Evolutionary conservation across 2,329 filamentous ascomycete species (phyloP), one percentile per base, ranked within the genome.

Genomic region (Fusarium decemcellulare): DNA sequence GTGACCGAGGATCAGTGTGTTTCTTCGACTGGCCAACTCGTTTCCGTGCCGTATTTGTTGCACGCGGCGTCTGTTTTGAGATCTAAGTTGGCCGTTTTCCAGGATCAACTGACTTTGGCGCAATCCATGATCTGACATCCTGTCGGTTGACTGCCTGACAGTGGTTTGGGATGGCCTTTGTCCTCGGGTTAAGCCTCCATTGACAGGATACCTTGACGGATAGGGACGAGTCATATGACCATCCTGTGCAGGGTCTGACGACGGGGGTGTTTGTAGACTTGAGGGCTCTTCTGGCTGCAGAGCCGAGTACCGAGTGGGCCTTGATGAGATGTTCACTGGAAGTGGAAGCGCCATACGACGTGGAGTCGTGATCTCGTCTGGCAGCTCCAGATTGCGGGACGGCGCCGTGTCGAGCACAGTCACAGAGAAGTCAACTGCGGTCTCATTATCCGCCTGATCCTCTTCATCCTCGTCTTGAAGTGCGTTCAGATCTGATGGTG

Each of bases 231-330:
- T 52, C 12, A 30, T 37, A 27, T 64, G 53, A 27, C 63, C 65
- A 15, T 36, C 27, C 40, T 59, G 59, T 12, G 53, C 50, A n/a
- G 64, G 67, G 27, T 71, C 65, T 15, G 76, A 75, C 2, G 72
- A 68, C 12, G 76, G 76, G 37, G 76, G 75, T 14, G 76, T 77
- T 52, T 63, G 70, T 39, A 74, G 47, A 29, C 58, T 55, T 27
- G 18, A 15, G 18, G 56, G 52, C 18, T 42, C 48, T 14, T 43
- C 50, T 11, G 16, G 10, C 16, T 44, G 63, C 10, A 53, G 51
- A 9, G 39, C 52, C 36, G 46, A 15, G 39, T 61, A 53, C 18
- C 32, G 48, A 54, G 48, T 46, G 62, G 23, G 51, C 27, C 59
- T 62, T 44, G 67, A 60, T 5, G 61, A 59, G 30, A 43, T 65